Base-by-base conservation (phyloP, 805 yeast species). In the Metschnikowia drakensbergensis region DNA sequence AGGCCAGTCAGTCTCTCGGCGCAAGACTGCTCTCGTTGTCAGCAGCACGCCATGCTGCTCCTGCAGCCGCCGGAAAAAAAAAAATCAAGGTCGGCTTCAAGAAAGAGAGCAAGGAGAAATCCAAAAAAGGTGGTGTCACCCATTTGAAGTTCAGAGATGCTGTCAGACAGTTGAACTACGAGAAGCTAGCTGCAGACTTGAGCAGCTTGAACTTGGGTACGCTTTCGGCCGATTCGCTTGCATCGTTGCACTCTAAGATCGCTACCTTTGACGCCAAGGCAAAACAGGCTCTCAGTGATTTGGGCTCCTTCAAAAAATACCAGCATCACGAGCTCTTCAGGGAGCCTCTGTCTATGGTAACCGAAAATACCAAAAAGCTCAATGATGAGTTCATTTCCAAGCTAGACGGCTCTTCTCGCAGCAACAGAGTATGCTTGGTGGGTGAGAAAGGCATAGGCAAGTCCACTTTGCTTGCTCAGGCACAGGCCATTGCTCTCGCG, bases 391-490 rank as follows among this genome's bases (percentile, higher is more conserved):
- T 82, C 40, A 59, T 82, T 8, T 50, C 66, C 13, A 63, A 64
- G 5, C 62, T 77, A 26, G 52, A 57, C 3, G 44, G 50, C 0
- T 41, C 70, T 0, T 59, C 77, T 0, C 58, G 56, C 10, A 54
- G 66, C 9, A 84, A 81, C 59, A 74, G 84, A 57, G 57, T 77
- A 29, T 69, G 83, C 29, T 52, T 88, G n/a, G 63, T 79, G 22
- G 96, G 96, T 37, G 83, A 77, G 47, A 67, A 79, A 38, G 96
- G 96, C 42, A 75, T 79, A 8, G 97, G 97, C 6, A 91, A 90
- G 69, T 79, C 92, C 3, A 80, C 88, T 0, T 59, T 84, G 34
- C 58, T 90, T 41, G 65, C 91, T 0, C 96, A 90, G 64, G 72
- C 83, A 1, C 84, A 84, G 37, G 80, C 85, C 0, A 65, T 86